phyloP scores from a whole-genome alignment of 2,329 filamentous ascomycete genomes.

The Neopestalotiopsis sp. region DNA sequence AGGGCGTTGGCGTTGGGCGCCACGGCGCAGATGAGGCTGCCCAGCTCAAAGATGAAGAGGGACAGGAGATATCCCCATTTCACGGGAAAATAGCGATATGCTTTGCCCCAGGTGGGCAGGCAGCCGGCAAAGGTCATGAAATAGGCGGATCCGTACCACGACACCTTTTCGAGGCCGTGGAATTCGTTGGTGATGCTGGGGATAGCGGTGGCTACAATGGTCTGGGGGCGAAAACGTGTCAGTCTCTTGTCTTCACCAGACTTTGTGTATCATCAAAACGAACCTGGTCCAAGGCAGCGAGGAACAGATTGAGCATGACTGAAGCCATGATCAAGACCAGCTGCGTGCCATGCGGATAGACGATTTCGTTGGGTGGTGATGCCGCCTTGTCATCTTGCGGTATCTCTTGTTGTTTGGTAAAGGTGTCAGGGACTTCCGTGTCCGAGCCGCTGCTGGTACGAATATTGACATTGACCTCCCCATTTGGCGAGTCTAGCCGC shows the following conservation, averaged over 20 bases:
- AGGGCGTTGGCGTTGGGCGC: slow-evolving; percentile 59
- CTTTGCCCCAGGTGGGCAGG: slow-evolving; percentile 45
- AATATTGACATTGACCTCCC: background rate
- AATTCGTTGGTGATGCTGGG: slow-evolving; percentile 45
- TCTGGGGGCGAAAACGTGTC: background rate
- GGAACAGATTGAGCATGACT: background rate
- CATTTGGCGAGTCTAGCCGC: background rate
- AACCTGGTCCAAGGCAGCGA: background rate
- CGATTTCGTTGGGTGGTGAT: background rate
- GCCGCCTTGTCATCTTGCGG: background rate
- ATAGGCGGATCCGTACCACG: slow-evolving; percentile 42
- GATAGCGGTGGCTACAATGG: slow-evolving; percentile 31
- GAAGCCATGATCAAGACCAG: background rate
- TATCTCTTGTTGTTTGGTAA: background rate
- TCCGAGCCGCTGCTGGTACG: background rate
- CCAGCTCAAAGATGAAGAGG: slow-evolving; percentile 51
- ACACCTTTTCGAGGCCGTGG: slow-evolving; percentile 40
- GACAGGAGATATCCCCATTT: slow-evolving; percentile 36
- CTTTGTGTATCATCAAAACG: background rate
- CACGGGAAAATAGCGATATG: slow-evolving; percentile 44
- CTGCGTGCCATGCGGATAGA: background rate
- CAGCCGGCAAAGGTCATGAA: slow-evolving; percentile 42
- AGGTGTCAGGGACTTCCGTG: background rate
- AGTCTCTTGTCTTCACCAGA: background rate
- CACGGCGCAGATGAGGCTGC: slow-evolving; percentile 56